Base-by-base conservation (phyloP, 495 filamentous ascomycete species). In the Amniculicola lignicola region DNA sequence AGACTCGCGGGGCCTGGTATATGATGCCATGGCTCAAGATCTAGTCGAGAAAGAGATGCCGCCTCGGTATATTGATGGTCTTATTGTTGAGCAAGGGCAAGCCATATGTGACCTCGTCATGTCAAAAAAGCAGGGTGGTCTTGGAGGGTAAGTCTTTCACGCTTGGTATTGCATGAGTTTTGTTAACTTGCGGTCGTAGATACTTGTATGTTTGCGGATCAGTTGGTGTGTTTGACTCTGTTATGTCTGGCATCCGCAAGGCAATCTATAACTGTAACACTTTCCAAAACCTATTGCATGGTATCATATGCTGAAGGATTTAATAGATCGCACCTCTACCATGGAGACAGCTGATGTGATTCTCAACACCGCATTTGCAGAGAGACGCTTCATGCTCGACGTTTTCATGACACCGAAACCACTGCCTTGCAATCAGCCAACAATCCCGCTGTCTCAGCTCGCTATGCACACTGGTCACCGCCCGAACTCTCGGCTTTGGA, bases 371-470 rank as follows among this genome's bases (percentile, higher is more conserved):
- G 75, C 75, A 4, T 77, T 79, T 52, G 75, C 76, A 0, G 76
- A 79, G 59, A 68, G 76, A 0, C 69, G 75, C 23, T 74, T 79
- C 49, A 79, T 79, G 76, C 66, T 79, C 1, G 76, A 79, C 44
- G 74, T 79, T 43, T 79, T 77, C 63, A 79, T 79, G 76, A 77
- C 76, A 15, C 76, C 75, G 7, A 72, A 72, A 58, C 71, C 74
- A 1, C 67, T 78, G 37, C 73, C 75, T 11, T 77, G 71, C 61
- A 77, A 78, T 46, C 54, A 73, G 27, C 72, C 75, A 14, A 72
- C 74, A 0, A 74, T 78, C 38, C 67, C 73, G 9, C 54, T 78
- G 7, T 76, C 74, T 15, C 69, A 75, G 53, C 73, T 78, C n/a
- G 71, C 75, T 3, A 61, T 67, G 25, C 67, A 77, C 45, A 78